These are phyloP conservation scores for Allium cepa DNA, from an alignment of 106 monocot genomes.

Conservation along the genomic window DNA sequence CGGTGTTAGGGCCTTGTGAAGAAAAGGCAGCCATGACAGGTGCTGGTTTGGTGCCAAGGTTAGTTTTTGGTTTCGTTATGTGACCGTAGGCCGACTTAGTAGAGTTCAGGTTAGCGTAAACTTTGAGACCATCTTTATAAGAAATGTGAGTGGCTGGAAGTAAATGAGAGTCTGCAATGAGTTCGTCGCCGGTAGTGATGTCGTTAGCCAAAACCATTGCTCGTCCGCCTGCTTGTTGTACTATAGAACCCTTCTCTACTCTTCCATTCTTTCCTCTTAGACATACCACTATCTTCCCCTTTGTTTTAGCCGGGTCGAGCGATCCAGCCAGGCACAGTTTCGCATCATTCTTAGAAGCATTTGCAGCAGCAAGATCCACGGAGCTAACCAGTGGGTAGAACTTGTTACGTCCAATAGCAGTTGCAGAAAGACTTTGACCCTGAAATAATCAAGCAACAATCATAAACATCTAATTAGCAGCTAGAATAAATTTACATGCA, in stretches of 20 bases:
- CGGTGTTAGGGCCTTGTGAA: conserved; percentile 45
- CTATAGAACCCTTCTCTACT: conserved; percentile 16
- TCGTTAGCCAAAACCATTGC: conserved; percentile 38
- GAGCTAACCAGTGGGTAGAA: conserved; percentile 19
- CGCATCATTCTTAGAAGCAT: conserved; percentile 12
- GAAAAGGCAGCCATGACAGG: conserved; percentile 67
- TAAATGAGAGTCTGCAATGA: conserved; percentile 31
- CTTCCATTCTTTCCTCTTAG: conserved; percentile 14
- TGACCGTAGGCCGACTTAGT: conserved; percentile 25
- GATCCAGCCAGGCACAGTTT: conserved; percentile 14
- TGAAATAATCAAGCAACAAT: background rate
- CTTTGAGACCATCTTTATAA: conserved; percentile 15
- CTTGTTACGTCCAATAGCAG: conserved; percentile 5
- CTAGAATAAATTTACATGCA: background rate
- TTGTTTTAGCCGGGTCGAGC: conserved; percentile 28
- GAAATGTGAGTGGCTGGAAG: conserved; percentile 39
- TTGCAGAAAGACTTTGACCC: conserved; percentile 28
- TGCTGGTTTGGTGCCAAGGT: conserved; percentile 32
- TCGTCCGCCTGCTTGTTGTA: conserved; percentile 22
- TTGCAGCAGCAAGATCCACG: background rate
- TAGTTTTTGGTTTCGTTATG: conserved; percentile 31
- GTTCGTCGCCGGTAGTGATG: conserved; percentile 12
- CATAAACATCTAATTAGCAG: background rate
- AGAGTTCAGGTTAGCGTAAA: conserved; percentile 30
- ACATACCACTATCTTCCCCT: conserved; percentile 39